Evolutionary conservation across 352 stramenopile species (phyloP).

Genomic region (Pythium dissimile): DNA sequence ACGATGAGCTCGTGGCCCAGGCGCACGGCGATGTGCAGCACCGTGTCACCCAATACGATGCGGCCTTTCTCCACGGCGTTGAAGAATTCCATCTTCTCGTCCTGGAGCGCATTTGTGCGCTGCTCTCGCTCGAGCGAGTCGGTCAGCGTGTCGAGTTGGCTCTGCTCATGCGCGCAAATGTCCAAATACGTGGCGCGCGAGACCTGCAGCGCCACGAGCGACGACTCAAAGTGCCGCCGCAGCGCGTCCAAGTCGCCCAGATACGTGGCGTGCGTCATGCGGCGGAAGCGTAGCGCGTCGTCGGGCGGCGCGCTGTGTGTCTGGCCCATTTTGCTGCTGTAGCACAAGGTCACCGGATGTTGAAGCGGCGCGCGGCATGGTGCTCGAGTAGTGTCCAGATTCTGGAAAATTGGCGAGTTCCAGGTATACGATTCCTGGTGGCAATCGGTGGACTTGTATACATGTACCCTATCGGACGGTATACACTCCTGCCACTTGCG

Average conservation of each 20-base stretch:
- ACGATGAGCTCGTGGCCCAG: constrained; percentile 48
- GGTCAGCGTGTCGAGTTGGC: constrained; percentile 44
- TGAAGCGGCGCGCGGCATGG: not conserved
- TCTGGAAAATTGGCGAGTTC: too few species aligned
- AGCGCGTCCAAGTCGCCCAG: constrained; percentile 42
- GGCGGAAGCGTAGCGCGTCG: constrained; percentile 55
- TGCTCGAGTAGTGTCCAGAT: too few species aligned
- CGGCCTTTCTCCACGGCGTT: constrained; percentile 45
- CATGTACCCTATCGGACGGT: too few species aligned
- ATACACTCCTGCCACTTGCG: too few species aligned
- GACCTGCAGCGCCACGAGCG: constrained; percentile 57
- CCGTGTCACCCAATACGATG: constrained; percentile 64
- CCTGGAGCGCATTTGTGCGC: constrained; percentile 37
- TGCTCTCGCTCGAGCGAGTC: constrained; percentile 61
- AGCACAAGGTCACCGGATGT: too few species aligned
- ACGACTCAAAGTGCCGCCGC: constrained; percentile 32
- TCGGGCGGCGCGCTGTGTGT: constrained; percentile 49
- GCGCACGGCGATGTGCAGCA: constrained; percentile 69
- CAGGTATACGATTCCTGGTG: not conserved
- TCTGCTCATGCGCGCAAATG: constrained; percentile 62
- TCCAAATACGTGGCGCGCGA: constrained; percentile 76
- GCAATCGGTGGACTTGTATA: not conserved
- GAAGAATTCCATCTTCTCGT: constrained; percentile 83
- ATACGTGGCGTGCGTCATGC: constrained; percentile 42
- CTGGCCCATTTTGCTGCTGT: constrained; percentile 42